Evolutionary conservation across 805 yeast species (phyloP).

Genomic region (Ogataea minuta): DNA sequence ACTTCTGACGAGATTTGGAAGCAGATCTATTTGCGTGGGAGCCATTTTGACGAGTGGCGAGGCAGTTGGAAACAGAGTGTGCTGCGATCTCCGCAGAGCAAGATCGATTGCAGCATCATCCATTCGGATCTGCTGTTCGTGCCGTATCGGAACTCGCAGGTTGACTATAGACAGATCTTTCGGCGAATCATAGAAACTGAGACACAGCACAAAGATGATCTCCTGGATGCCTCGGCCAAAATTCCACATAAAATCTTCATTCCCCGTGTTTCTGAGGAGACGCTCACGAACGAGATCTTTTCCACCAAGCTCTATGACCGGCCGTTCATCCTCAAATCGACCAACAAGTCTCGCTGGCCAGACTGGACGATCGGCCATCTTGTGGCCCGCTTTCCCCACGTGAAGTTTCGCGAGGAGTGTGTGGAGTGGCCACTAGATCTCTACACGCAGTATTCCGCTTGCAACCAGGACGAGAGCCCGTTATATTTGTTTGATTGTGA

Average conservation of each 20-base stretch:
- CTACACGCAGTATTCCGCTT: conserved; percentile 57
- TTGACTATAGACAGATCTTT: conserved; percentile 55
- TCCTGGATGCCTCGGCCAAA: conserved; percentile 4
- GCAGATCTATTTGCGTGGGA: conserved; percentile 42
- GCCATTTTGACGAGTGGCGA: conserved; percentile 46
- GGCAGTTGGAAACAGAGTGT: conserved; percentile 81
- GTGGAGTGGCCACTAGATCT: conserved; percentile 72
- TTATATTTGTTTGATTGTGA: conserved; percentile 82
- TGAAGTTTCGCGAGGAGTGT: conserved; percentile 76
- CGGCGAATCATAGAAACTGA: conserved; percentile 49
- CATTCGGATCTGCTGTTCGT: conserved; percentile 79
- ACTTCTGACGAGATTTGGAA: conserved; percentile 85
- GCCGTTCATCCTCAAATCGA: conserved; percentile 52
- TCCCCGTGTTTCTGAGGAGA: conserved; percentile 48
- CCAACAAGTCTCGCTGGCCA: conserved; percentile 49
- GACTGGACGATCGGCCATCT: conserved; percentile 56
- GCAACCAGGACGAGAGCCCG: conserved; percentile 79
- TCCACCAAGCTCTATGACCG: conserved; percentile 39
- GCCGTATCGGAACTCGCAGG: conserved; percentile 78
- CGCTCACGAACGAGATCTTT: conserved; percentile 46
- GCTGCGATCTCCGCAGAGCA: conserved; percentile 42
- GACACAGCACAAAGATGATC: conserved; percentile 11
- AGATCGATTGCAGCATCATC: conserved; percentile 46
- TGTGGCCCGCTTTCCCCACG: conserved; percentile 52
- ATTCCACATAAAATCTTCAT: conserved; percentile 31